Evolutionary conservation across 192 early-diverging fungal genomes (phyloP).

Genomic region (Gonapodya prolifera): DNA sequence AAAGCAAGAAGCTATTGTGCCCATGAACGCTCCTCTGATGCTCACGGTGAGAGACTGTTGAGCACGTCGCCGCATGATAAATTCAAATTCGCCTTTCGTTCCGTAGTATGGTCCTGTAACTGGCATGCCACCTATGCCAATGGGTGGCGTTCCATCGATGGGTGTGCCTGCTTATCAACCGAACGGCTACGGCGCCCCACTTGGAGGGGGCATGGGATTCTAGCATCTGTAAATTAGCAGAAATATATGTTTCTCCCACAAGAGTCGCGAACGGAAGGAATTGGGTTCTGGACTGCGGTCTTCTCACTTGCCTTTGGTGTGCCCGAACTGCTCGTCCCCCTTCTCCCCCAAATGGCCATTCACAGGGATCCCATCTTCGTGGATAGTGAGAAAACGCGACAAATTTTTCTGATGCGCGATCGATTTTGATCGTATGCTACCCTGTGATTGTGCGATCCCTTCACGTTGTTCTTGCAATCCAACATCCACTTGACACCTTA

Average conservation of each 20-base stretch:
- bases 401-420: too few relatives aligned
- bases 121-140: background rate
- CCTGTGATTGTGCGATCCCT: too few relatives aligned
- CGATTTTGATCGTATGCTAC: too few relatives aligned
- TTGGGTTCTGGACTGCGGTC: too few relatives aligned
- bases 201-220: background rate
- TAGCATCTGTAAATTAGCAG: too few relatives aligned
- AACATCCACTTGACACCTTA: too few relatives aligned
- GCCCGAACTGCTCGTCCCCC: too few relatives aligned
- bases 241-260: background rate
- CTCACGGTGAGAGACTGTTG: background rate
- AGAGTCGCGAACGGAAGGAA: too few relatives aligned
- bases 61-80: too few relatives aligned
- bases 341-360: background rate
- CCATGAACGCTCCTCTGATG: conserved; percentile 3
- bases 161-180: background rate
- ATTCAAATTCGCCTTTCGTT: background rate
- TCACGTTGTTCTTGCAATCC: too few relatives aligned
- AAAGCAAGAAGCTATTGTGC: conserved; percentile 30
- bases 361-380: conserved; percentile 5
- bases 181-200: background rate
- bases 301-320: too few relatives aligned
- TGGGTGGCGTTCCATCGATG: background rate
- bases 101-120: background rate
- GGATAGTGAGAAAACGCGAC: background rate